Conservation (phyloP, 768 basidiomycete species). For the Boletus bicolor region DNA sequence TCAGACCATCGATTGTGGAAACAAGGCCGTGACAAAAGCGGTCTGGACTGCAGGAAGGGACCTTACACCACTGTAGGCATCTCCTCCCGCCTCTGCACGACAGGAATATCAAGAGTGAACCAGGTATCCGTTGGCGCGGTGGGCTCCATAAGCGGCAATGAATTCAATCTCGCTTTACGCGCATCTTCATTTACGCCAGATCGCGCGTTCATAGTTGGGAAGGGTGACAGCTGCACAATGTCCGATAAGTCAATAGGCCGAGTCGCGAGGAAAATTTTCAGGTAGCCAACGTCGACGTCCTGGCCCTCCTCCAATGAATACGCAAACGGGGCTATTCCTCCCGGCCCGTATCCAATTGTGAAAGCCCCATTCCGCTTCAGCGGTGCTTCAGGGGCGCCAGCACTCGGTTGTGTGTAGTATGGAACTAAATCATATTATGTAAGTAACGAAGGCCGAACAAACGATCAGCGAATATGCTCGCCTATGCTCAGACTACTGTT, state of each 20-base stretch:
- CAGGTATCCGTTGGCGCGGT: conserved; percentile 1
- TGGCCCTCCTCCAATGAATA: conserved; percentile 1
- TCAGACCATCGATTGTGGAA: neutral
- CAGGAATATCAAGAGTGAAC: conserved; percentile 19
- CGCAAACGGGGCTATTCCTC: conserved; percentile 5
- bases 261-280: conserved; percentile 22
- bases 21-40: neutral
- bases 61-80: neutral
- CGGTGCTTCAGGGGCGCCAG: conserved; percentile 3
- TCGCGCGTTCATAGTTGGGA: conserved; percentile 5
- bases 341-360: conserved; percentile 42
- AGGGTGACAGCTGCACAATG: conserved; percentile 35
- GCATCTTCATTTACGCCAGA: neutral
- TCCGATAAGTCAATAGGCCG: conserved; percentile 32
- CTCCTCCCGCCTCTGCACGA: conserved; percentile 15
- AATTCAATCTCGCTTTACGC: conserved; percentile 1
- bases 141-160: neutral
- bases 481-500: conserved; percentile 37
- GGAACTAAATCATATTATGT: conserved; percentile 1
- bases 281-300: conserved; percentile 38
- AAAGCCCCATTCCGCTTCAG: conserved; percentile 9
- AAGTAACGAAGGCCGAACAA: neutral
- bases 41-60: no score
- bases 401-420: conserved; percentile 6
- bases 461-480: conserved; percentile 2